phyloP scores from a whole-genome alignment of 306 rosid species.

The Lathyrus sativus region DNA sequence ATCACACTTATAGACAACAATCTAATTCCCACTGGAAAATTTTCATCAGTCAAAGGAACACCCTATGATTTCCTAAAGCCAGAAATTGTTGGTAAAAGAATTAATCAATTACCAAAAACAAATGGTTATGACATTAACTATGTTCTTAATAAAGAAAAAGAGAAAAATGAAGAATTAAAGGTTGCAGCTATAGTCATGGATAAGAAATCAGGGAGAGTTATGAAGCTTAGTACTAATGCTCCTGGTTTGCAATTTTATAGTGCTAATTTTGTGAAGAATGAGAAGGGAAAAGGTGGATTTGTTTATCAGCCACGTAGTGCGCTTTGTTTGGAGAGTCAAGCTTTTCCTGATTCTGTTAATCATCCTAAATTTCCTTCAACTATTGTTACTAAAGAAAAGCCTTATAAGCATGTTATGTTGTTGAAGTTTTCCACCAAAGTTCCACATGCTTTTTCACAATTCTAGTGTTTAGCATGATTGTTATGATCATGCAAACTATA shows the following conservation, averaged over 20 bases:
- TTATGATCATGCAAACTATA: neutral
- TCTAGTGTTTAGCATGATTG: neutral
- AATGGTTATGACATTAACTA: conserved; percentile 73
- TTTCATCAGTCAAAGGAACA: conserved; percentile 32
- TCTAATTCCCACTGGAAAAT: conserved; percentile 66
- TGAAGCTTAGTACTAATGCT: conserved; percentile 57
- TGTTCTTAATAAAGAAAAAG: conserved; percentile 44
- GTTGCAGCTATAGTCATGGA: conserved; percentile 53
- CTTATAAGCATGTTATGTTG: conserved; percentile 61
- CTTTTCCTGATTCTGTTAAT: conserved; percentile 71
- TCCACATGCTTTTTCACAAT: conserved; percentile 33
- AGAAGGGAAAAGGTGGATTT: conserved; percentile 60
- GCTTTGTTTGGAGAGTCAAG: conserved; percentile 74
- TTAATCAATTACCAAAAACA: conserved; percentile 44
- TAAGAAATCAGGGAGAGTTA: conserved; percentile 59
- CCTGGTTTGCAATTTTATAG: conserved; percentile 76
- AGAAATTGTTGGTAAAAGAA: conserved; percentile 48
- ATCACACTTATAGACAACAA: conserved; percentile 54
- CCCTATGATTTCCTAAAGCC: conserved; percentile 64
- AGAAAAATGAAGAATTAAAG: conserved; percentile 29
- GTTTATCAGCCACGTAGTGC: conserved; percentile 58
- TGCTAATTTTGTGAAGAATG: conserved; percentile 48
- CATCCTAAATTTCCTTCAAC: conserved; percentile 79
- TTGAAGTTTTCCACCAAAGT: conserved; percentile 55
- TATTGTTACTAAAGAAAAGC: conserved; percentile 58